Evolutionary conservation across 2,329 filamentous ascomycete genomes (phyloP).

Genomic region (Paracoccidioides lutzii): DNA sequence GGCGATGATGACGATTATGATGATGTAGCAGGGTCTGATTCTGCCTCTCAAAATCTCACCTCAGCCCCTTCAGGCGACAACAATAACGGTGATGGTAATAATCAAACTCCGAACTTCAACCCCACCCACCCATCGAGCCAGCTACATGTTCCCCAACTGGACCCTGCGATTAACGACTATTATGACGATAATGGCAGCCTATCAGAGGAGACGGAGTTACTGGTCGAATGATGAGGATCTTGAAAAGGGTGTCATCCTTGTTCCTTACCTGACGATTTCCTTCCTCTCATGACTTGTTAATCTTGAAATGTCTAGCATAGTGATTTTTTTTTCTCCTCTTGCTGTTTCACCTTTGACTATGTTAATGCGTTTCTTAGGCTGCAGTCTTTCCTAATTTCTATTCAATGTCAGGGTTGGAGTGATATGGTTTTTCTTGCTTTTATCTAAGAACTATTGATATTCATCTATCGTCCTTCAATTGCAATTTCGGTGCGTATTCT

Average conservation of each 20-base stretch:
- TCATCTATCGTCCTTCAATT: too few relatives aligned
- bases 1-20: not conserved
- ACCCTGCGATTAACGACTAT: constrained; percentile 2
- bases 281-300: not conserved
- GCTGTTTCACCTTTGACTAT: constrained; percentile 17
- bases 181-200: constrained; percentile 9
- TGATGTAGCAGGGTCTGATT: not conserved
- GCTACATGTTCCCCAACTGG: not conserved
- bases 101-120: not conserved
- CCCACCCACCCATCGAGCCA: not conserved
- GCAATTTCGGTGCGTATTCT: too few relatives aligned
- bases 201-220: constrained; percentile 11
- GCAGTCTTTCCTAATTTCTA: not conserved
- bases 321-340: not conserved
- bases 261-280: not conserved
- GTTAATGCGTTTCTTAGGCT: constrained; percentile 5
- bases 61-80: not conserved
- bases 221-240: constrained; percentile 3
- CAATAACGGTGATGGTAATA: not conserved
- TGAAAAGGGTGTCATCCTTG: not conserved
- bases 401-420: not conserved
- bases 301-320: not conserved
- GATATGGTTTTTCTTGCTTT: too few relatives aligned
- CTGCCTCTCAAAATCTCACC: not conserved
- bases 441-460: too few relatives aligned